phyloP scores from a whole-genome alignment of 2,329 filamentous ascomycete species.

The Rasamsonia emersonii region DNA sequence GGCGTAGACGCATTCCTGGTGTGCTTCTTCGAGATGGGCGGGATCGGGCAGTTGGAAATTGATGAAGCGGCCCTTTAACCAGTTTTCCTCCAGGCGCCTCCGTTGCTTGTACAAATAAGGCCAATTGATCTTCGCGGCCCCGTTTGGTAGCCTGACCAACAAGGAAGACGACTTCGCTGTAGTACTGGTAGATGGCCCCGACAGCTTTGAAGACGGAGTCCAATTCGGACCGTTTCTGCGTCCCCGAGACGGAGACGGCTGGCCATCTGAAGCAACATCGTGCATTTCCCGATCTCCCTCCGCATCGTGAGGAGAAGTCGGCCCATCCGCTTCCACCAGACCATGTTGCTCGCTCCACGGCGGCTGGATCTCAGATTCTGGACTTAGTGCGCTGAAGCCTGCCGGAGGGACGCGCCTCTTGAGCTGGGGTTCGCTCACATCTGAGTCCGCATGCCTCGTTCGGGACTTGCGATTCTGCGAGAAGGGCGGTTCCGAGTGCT shows the following conservation, averaged over 20 bases:
- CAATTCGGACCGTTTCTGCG: no score
- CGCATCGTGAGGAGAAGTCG: slow-evolving; percentile 16
- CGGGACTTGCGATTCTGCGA: slow-evolving; percentile 39
- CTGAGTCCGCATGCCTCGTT: slow-evolving; percentile 38
- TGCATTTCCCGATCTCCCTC: slow-evolving; percentile 37
- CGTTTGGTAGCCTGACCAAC: slow-evolving; percentile 23
- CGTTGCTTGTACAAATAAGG: slow-evolving; percentile 87
- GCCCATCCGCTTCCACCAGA: slow-evolving; percentile 36
- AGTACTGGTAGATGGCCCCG: no score
- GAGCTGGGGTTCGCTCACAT: slow-evolving; percentile 41
- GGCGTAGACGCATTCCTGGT: slow-evolving; percentile 89
- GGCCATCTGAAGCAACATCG: slow-evolving; percentile 25
- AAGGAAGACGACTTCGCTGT: slow-evolving; percentile 18
- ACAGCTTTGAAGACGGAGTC: no score
- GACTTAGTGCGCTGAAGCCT: slow-evolving; percentile 33
- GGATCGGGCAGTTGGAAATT: slow-evolving; percentile 92
- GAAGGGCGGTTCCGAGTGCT: slow-evolving; percentile 30
- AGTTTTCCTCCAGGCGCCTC: slow-evolving; percentile 77
- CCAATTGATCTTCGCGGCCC: slow-evolving; percentile 65
- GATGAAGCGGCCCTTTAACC: slow-evolving; percentile 70
- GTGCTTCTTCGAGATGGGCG: slow-evolving; percentile 67
- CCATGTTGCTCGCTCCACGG: slow-evolving; percentile 41
- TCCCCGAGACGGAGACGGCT: slow-evolving; percentile 14
- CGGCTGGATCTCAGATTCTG: slow-evolving; percentile 3
- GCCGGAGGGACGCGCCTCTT: slow-evolving; percentile 45